Percentiles rank a stretch among this genome's conserved stretches.
Evolutionary conservation across 2,329 filamentous ascomycete genomes (phyloP).

Genomic region (Chlorencoelia australis): DNA sequence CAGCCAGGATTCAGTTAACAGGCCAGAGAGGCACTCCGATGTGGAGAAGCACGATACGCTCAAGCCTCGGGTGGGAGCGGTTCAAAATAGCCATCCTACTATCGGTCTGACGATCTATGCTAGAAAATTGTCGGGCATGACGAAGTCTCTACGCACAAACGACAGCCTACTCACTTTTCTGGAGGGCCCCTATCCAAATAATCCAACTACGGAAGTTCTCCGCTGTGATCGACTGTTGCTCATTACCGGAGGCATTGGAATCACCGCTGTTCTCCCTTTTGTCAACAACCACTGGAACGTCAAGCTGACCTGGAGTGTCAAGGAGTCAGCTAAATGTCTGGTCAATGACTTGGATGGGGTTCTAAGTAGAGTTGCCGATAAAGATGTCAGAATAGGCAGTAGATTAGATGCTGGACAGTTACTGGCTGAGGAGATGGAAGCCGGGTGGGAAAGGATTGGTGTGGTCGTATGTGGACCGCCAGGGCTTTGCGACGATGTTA

Average conservation of each 20-base stretch:
- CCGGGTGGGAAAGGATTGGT: constrained; percentile 11
- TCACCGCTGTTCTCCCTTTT: constrained; percentile 34
- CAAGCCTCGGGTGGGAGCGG: neutral
- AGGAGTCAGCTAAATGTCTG: constrained; percentile 20
- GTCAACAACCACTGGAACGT: constrained; percentile 27
- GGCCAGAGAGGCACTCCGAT: neutral
- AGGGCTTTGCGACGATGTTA: too few species aligned
- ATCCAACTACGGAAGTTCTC: constrained; percentile 20
- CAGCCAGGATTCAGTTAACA: neutral
- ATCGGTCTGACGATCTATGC: constrained; percentile 25
- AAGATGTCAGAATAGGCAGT: constrained; percentile 28
- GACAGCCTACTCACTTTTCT: constrained; percentile 29
- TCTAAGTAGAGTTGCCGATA: constrained; percentile 22
- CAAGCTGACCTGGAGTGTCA: constrained; percentile 31
- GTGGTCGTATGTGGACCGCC: constrained; percentile 7
- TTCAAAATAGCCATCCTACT: neutral
- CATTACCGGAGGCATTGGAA: constrained; percentile 38
- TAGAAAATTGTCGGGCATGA: constrained; percentile 29
- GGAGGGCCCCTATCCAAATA: constrained; percentile 32
- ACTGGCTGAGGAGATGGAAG: constrained; percentile 24
- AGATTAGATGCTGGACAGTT: constrained; percentile 28
- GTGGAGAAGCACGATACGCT: neutral
- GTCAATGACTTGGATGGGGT: constrained; percentile 23
- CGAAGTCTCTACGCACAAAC: constrained; percentile 22
- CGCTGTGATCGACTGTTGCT: constrained; percentile 31